A percentile compares a stretch with the other conserved stretches of the same genome.
phyloP scores from a whole-genome alignment of 352 stramenopile genomes.

The Phytophthora pinifolia region DNA sequence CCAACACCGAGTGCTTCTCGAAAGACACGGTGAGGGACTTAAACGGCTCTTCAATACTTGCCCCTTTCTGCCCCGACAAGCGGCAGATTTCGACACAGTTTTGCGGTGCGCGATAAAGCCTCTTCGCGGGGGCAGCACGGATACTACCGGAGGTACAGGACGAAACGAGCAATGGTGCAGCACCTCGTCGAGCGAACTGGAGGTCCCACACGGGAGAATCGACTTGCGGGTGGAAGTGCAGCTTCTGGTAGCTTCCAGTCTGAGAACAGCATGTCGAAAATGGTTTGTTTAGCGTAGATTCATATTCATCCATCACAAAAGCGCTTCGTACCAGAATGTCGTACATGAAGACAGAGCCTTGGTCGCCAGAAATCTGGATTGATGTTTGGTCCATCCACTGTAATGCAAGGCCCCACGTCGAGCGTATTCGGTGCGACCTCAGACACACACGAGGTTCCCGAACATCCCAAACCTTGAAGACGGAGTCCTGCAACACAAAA shows the following conservation, averaged over 20 bases:
- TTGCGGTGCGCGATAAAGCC: conserved; percentile 60
- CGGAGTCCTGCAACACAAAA: conserved; percentile 51
- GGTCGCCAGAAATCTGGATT: conserved; percentile 78
- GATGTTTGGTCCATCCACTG: conserved; percentile 79
- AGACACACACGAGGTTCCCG: conserved; percentile 77
- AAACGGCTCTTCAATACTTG: conserved; percentile 52
- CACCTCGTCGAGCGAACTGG: conserved; percentile 50
- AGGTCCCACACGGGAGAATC: conserved; percentile 86
- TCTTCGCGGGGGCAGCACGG: conserved; percentile 59
- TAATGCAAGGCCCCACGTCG: conserved; percentile 74
- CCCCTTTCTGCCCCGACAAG: conserved; percentile 50
- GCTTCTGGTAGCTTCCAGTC: conserved; percentile 78
- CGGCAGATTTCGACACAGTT: conserved; percentile 74
- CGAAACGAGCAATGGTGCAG: conserved; percentile 56
- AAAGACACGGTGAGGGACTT: conserved; percentile 64
- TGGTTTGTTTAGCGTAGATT: too few relatives aligned
- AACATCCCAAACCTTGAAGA: conserved; percentile 87
- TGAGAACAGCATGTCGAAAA: conserved; percentile 18
- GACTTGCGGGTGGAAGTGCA: conserved; percentile 82
- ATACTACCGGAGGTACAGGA: conserved; percentile 73
- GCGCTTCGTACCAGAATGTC: conserved; percentile 73
- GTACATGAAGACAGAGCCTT: conserved; percentile 80
- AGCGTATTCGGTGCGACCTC: conserved; percentile 78
- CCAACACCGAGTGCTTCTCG: conserved; percentile 42
- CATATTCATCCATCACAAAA: too few relatives aligned